These are phyloP conservation scores for Phanerochaete carnosa DNA, from an alignment of 768 basidiomycete species.

Conservation along the genomic window DNA sequence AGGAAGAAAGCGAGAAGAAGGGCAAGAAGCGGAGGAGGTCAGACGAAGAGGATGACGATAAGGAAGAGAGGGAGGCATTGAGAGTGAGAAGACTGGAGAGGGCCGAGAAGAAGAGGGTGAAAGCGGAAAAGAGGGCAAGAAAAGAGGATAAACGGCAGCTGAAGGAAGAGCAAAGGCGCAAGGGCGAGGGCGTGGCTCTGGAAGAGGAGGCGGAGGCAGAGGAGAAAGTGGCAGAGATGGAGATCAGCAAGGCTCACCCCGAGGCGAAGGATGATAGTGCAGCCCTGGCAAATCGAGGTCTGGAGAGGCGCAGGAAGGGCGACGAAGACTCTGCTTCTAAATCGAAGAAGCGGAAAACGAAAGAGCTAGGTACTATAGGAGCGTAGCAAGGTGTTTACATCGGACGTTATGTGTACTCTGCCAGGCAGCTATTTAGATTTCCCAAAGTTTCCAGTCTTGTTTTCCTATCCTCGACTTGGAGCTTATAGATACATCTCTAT, in stretches of 20 bases:
- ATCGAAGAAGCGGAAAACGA: background rate
- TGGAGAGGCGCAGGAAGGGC: background rate
- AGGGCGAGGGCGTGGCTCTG: background rate
- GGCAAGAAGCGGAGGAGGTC: constrained; percentile 4
- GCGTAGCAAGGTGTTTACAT: background rate
- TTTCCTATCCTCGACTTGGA: too few species aligned
- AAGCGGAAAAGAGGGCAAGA: constrained; percentile 23
- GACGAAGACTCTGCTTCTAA: background rate
- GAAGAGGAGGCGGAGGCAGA: constrained; percentile 1
- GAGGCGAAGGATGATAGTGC: background rate
- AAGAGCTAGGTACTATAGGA: background rate
- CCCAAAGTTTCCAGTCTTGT: too few species aligned
- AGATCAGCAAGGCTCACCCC: too few species aligned
- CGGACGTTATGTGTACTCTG: too few species aligned
- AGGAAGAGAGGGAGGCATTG: constrained; percentile 4
- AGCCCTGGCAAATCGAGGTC: too few species aligned
- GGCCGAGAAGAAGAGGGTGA: constrained; percentile 18
- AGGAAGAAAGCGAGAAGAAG: constrained; percentile 3
- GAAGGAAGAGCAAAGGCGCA: background rate
- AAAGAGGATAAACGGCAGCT: constrained; percentile 19
- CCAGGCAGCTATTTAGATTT: too few species aligned
- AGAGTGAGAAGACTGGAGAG: constrained; percentile 9
- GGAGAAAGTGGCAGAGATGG: constrained; percentile 8
- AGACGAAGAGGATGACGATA: background rate
- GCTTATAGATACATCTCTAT: too few species aligned